Percentiles rank a stretch among this genome's conserved stretches.
phyloP scores from a whole-genome alignment of 169 alveolate species.

The Plasmodium berghei region DNA sequence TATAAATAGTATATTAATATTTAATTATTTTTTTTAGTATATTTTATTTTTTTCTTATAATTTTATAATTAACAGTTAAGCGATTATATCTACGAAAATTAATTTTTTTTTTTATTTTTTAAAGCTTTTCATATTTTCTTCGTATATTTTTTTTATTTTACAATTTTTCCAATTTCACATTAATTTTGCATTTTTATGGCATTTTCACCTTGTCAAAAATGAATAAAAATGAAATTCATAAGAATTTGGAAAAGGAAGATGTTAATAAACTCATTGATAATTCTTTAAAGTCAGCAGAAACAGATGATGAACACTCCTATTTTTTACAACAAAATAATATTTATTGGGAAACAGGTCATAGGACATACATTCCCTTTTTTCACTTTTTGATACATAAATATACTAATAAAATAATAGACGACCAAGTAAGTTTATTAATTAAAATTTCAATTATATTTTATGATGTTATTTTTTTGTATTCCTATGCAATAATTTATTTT shows the following conservation, averaged over 20 bases:
- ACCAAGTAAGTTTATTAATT: constrained; percentile 78
- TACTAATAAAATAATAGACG: constrained; percentile 88
- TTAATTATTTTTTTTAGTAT: too few relatives aligned
- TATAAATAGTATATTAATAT: too few relatives aligned
- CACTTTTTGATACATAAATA: constrained; percentile 84
- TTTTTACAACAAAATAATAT: constrained; percentile 86
- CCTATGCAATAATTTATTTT: not conserved
- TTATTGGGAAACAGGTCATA: constrained; percentile 92
- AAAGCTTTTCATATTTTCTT: too few relatives aligned
- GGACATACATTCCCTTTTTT: constrained; percentile 90
- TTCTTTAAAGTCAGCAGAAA: constrained; percentile 45
- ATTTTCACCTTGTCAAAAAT: too few relatives aligned
- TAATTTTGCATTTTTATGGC: too few relatives aligned
- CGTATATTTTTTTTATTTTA: too few relatives aligned
- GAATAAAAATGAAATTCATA: too few relatives aligned
- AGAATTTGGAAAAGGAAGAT: constrained; percentile 19
- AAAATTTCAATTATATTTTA: not conserved
- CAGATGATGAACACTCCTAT: constrained; percentile 37
- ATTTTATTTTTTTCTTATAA: too few relatives aligned
- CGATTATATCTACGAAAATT: too few relatives aligned
- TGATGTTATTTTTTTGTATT: not conserved
- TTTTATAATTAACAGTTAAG: too few relatives aligned
- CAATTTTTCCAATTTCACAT: too few relatives aligned
- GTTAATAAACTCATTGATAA: constrained; percentile 37
- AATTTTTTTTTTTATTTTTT: too few relatives aligned